Conservation (phyloP, 306 rosid species). For the Vigna angularis region DNA sequence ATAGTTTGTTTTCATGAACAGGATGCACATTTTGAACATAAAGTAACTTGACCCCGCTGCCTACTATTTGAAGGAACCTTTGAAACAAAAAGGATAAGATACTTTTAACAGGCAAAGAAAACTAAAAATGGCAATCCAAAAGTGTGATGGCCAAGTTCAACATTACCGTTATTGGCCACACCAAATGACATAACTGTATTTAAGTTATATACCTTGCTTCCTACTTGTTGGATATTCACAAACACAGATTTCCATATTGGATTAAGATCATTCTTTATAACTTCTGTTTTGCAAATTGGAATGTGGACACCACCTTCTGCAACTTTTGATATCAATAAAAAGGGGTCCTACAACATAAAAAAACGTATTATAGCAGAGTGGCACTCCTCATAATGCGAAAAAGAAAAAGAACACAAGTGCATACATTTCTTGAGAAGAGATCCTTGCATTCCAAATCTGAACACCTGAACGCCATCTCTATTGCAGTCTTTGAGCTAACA, state of each 20-base stretch:
- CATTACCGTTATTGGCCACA: too few species aligned
- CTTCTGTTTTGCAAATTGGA: constrained; percentile 97
- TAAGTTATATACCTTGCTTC: constrained; percentile 82
- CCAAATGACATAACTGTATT: constrained; percentile 23
- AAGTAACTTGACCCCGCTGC: too few species aligned
- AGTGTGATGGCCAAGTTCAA: too few species aligned
- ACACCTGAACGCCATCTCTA: constrained; percentile 82
- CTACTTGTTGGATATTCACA: constrained; percentile 93
- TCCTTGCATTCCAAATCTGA: constrained; percentile 92
- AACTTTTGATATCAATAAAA: constrained; percentile 79
- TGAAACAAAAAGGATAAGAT: too few species aligned
- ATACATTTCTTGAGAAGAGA: constrained; percentile 94
- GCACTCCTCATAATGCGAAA: constrained; percentile 29
- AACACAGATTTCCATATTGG: constrained; percentile 87
- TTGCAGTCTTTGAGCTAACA: constrained; percentile 76
- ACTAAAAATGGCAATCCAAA: too few species aligned
- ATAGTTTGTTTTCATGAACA: not conserved
- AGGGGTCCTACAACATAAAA: constrained; percentile 81
- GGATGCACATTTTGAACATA: constrained; percentile 6
- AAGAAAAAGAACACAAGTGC: constrained; percentile 36
- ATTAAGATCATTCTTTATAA: constrained; percentile 80
- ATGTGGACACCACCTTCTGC: constrained; percentile 71
- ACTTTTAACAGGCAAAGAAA: too few species aligned
- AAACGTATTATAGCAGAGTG: not conserved
- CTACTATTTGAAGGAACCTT: too few species aligned